Conservation (phyloP, 176 grass and related monocot genomes). For the Oryza longistaminata region DNA sequence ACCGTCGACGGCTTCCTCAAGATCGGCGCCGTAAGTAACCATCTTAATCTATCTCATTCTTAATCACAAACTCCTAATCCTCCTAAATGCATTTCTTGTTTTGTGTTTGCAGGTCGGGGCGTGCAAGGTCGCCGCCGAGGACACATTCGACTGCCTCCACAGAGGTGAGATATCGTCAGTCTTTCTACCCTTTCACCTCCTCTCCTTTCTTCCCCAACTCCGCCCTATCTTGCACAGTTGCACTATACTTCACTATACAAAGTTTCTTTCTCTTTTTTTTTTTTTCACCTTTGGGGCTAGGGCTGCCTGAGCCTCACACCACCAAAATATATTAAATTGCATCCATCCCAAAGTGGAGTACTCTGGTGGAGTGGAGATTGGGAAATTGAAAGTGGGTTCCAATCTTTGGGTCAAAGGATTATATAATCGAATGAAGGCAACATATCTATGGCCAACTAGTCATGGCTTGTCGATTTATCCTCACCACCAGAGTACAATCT, state of each 20-base stretch:
- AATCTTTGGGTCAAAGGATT: not conserved
- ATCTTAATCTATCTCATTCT: too few species aligned
- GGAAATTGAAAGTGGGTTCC: not conserved
- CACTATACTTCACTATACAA: too few species aligned
- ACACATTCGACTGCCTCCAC: slow-evolving; percentile 72
- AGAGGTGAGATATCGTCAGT: slow-evolving; percentile 35
- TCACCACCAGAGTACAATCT: not conserved
- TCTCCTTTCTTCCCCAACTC: too few species aligned
- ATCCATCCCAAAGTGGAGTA: not conserved
- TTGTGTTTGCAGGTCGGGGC: slow-evolving; percentile 55
- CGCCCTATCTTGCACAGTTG: too few species aligned
- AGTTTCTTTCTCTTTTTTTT: too few species aligned
- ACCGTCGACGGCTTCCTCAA: slow-evolving; percentile 96
- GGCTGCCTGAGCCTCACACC: too few species aligned
- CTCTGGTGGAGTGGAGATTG: too few species aligned
- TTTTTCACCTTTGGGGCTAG: too few species aligned
- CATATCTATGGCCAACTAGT: not conserved
- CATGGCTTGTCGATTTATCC: not conserved
- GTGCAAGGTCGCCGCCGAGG: slow-evolving; percentile 78
- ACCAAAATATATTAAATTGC: too few species aligned
- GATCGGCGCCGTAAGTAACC: slow-evolving; percentile 58
- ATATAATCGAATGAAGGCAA: not conserved
- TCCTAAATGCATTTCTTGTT: too few species aligned
- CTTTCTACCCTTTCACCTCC: not conserved
- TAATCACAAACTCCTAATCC: too few species aligned